These are phyloP conservation scores for Leccinum arenicola DNA, from an alignment of 768 basidiomycete species.

Conservation along the genomic window DNA sequence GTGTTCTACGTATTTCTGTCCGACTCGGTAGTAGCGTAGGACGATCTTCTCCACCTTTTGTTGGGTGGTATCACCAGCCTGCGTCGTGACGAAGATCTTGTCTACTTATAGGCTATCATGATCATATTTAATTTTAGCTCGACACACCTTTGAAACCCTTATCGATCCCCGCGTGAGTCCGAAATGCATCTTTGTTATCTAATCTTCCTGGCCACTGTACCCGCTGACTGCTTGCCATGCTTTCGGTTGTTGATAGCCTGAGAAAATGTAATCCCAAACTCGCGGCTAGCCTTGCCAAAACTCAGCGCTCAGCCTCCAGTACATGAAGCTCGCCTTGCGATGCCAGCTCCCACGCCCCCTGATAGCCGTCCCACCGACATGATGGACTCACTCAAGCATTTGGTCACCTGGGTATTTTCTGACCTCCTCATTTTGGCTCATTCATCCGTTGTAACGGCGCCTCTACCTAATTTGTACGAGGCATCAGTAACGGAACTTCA, in stretches of 20 bases:
- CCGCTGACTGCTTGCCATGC: constrained; percentile 11
- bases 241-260: constrained; percentile 3
- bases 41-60: too few relatives aligned
- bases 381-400: constrained; percentile 3
- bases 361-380: neutral
- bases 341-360: neutral
- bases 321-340: neutral
- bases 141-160: neutral
- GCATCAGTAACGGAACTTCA: constrained; percentile 39
- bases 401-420: constrained; percentile 7
- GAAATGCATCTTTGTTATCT: neutral
- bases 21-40: too few relatives aligned
- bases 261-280: neutral
- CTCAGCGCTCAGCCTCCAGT: neutral
- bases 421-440: constrained; percentile 2
- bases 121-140: constrained; percentile 6
- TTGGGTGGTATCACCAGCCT: neutral
- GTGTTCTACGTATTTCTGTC: too few relatives aligned
- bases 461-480: constrained; percentile 41
- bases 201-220: neutral
- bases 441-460: constrained; percentile 5
- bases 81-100: neutral
- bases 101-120: neutral
- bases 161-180: neutral
- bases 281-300: neutral